Evolutionary conservation across 2,329 filamentous ascomycete genomes (phyloP).

Genomic region (Ascochyta koolunga): DNA sequence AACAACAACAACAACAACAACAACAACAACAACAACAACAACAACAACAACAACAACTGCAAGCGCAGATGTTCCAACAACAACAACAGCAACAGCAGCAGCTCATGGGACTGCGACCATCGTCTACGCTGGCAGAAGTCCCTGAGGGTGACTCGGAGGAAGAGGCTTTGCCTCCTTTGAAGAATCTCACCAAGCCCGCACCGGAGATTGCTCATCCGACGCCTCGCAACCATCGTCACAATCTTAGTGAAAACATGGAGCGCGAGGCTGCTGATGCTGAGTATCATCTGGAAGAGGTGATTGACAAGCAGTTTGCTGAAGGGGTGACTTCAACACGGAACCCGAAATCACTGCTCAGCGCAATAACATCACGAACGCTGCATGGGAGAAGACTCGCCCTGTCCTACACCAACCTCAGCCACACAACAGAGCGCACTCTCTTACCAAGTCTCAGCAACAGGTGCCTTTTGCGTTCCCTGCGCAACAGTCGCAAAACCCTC

Average conservation of each 20-base stretch:
- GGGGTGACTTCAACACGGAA: slow-evolving; percentile 71
- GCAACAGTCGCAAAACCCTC: slow-evolving; percentile 36
- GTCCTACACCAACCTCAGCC: slow-evolving; percentile 74
- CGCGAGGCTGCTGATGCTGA: slow-evolving; percentile 85
- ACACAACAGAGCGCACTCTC: slow-evolving; percentile 74
- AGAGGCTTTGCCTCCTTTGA: slow-evolving; percentile 46
- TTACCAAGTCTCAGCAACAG: slow-evolving; percentile 66
- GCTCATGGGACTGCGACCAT: slow-evolving; percentile 54
- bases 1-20: slow-evolving; percentile 56
- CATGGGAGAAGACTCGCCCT: slow-evolving; percentile 43
- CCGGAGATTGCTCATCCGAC: slow-evolving; percentile 66
- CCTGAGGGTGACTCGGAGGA: slow-evolving; percentile 75
- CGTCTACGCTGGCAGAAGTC: slow-evolving; percentile 68
- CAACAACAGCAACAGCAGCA: slow-evolving; percentile 58
- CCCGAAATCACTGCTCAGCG: slow-evolving; percentile 38
- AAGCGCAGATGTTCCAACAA: slow-evolving; percentile 54
- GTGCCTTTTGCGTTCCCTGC: slow-evolving; percentile 39
- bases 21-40: slow-evolving; percentile 56
- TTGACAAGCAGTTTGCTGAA: slow-evolving; percentile 78
- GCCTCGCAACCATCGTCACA: slow-evolving; percentile 68
- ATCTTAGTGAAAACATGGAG: slow-evolving; percentile 78
- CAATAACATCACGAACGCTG: slow-evolving; percentile 34
- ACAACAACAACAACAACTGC: slow-evolving; percentile 58
- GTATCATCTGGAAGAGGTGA: slow-evolving; percentile 81
- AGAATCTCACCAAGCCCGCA: slow-evolving; percentile 47